phyloP scores from a whole-genome alignment of 768 basidiomycete species.

The Pleurotus citrinopileatus region DNA sequence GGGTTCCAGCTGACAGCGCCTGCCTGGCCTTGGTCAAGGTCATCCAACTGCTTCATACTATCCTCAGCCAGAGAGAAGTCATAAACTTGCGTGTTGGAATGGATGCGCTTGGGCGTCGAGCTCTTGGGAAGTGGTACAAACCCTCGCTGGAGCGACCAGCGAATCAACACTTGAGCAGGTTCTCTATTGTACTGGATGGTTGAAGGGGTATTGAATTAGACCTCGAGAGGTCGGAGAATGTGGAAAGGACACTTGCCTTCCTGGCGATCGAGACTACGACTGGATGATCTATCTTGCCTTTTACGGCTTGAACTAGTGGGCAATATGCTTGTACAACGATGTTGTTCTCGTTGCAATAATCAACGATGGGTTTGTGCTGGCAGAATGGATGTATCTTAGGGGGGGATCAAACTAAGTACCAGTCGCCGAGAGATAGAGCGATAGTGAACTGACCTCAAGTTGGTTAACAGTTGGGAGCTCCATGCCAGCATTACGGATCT shows the following conservation, averaged over 20 bases:
- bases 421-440: not conserved
- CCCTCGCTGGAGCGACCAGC: slow-evolving; percentile 90
- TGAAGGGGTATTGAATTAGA: not conserved
- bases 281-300: slow-evolving; percentile 49
- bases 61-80: slow-evolving; percentile 67
- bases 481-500: slow-evolving; percentile 61
- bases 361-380: not conserved
- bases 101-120: slow-evolving; percentile 64
- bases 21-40: slow-evolving; percentile 66
- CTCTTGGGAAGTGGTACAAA: slow-evolving; percentile 85
- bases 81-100: slow-evolving; percentile 69
- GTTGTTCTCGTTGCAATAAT: slow-evolving; percentile 2
- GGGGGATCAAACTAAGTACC: not conserved
- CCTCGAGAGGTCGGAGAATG: not conserved
- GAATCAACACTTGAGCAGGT: slow-evolving; percentile 77
- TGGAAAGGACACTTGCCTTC: slow-evolving; percentile 17
- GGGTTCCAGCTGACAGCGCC: slow-evolving; percentile 88
- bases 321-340: slow-evolving; percentile 5
- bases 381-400: not conserved
- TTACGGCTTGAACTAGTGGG: not conserved
- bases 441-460: slow-evolving; percentile 59
- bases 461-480: slow-evolving; percentile 77
- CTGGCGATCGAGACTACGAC: slow-evolving; percentile 50
- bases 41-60: slow-evolving; percentile 66
- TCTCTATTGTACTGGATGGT: slow-evolving; percentile 44